Percentiles rank a stretch among this genome's conserved stretches.
phyloP scores from a whole-genome alignment of 2,329 filamentous ascomycete genomes.

The Pseudogymnoascus destructans region DNA sequence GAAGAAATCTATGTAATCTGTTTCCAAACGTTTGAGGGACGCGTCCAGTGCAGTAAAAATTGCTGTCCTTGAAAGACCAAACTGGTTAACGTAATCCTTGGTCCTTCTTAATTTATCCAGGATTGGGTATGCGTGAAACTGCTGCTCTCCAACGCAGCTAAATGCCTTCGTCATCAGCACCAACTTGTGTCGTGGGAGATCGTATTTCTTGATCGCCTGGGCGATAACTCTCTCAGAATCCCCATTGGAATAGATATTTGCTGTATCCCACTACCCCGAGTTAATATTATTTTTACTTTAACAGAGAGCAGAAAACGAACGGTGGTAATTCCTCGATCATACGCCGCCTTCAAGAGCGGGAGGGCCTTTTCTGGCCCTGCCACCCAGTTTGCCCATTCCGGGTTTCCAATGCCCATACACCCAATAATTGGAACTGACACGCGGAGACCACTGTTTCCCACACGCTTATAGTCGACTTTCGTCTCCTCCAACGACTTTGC shows the following conservation, averaged over 20 bases:
- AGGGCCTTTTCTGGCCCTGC: slow-evolving; percentile 44
- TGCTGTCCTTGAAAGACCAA: slow-evolving; percentile 42
- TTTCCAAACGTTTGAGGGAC: slow-evolving; percentile 41
- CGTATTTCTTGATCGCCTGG: slow-evolving; percentile 46
- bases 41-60: slow-evolving; percentile 54
- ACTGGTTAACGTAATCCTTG: slow-evolving; percentile 37
- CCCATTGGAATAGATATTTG: slow-evolving; percentile 44
- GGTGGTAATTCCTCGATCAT: slow-evolving; percentile 49
- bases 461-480: slow-evolving; percentile 36
- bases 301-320: slow-evolving; percentile 30
- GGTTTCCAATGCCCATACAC: slow-evolving; percentile 47
- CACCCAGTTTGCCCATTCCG: slow-evolving; percentile 41
- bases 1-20: slow-evolving; percentile 44
- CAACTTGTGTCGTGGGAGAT: slow-evolving; percentile 42
- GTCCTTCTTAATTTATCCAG: slow-evolving; percentile 24
- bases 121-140: slow-evolving; percentile 21
- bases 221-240: slow-evolving; percentile 40
- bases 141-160: slow-evolving; percentile 36
- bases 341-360: slow-evolving; percentile 49
- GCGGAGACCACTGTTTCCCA: slow-evolving; percentile 49
- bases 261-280: slow-evolving; percentile 32
- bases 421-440: slow-evolving; percentile 52
- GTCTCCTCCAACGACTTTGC: slow-evolving; percentile 27
- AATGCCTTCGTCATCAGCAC: slow-evolving; percentile 45
- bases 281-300: slow-evolving; percentile 30